Conservation (phyloP, 2,329 filamentous ascomycete genomes). For the Stagonosporopsis tanaceti region DNA sequence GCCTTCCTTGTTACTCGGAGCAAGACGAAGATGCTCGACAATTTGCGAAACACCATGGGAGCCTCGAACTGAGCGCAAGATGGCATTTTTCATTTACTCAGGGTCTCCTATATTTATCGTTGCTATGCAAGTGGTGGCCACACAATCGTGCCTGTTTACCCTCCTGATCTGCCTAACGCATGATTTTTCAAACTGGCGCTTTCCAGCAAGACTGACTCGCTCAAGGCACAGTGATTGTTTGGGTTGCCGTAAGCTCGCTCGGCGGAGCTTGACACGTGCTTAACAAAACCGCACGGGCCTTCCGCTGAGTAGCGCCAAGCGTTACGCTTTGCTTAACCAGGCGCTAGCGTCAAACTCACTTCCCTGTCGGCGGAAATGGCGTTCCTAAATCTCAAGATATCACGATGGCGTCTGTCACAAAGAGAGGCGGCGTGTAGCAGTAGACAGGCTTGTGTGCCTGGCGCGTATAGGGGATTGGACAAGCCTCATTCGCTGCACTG, state of each 20-base stretch:
- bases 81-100: no score
- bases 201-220: not conserved
- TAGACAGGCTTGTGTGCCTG: slow-evolving; percentile 5
- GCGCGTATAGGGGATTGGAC: not conserved
- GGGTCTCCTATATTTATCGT: not conserved
- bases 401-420: slow-evolving; percentile 16
- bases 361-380: slow-evolving; percentile 18
- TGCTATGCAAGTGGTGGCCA: not conserved
- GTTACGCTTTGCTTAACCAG: not conserved
- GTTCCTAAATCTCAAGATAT: slow-evolving; percentile 7
- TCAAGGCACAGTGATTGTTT: not conserved
- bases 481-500: not conserved
- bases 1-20: no score
- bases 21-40: no score
- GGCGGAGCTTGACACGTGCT: not conserved
- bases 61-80: no score
- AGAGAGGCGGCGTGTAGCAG: slow-evolving; percentile 14
- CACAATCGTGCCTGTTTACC: not conserved
- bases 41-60: no score
- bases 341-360: slow-evolving; percentile 13
- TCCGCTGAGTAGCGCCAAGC: slow-evolving; percentile 7
- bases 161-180: not conserved
- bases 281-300: not conserved
- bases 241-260: not conserved
- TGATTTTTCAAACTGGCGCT: not conserved